Percentiles rank a stretch among this genome's conserved stretches.
These are phyloP conservation scores for Sclerotiophoma versabilis DNA, from an alignment of 2,329 filamentous ascomycete species.

Conservation along the genomic window DNA sequence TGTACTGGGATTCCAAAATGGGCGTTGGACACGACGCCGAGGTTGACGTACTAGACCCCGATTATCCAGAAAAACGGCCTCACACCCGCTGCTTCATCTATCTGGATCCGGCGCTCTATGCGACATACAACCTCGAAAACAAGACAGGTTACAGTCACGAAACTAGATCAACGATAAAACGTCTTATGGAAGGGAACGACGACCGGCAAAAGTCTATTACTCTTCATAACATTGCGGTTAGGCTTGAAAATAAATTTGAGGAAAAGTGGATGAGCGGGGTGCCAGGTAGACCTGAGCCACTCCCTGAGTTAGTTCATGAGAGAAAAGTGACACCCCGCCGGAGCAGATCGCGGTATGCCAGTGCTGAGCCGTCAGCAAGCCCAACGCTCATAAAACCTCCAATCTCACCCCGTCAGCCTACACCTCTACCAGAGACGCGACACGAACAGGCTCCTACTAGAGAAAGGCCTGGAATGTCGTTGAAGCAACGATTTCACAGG, in stretches of 20 bases:
- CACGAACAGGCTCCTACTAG: conserved; percentile 1
- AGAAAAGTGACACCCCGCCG: conserved; percentile 6
- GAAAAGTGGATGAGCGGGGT: conserved; percentile 8
- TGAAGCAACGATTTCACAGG: conserved; percentile 8
- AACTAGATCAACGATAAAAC: conserved; percentile 22
- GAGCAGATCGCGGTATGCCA: not conserved
- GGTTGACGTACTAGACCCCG: conserved; percentile 14
- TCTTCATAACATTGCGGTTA: conserved; percentile 18
- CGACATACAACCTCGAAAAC: conserved; percentile 11
- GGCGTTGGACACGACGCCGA: conserved; percentile 12
- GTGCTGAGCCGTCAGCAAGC: not conserved
- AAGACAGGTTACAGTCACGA: conserved; percentile 16
- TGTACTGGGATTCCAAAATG: conserved; percentile 22
- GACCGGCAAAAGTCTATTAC: conserved; percentile 17
- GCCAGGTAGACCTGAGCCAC: conserved; percentile 15
- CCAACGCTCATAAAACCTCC: not conserved
- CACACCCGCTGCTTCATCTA: conserved; percentile 17
- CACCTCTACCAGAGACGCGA: not conserved
- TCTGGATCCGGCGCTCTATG: conserved; percentile 15
- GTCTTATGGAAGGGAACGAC: conserved; percentile 9
- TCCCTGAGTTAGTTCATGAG: conserved; percentile 10
- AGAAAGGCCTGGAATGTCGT: not conserved
- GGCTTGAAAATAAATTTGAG: conserved; percentile 21
- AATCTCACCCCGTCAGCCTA: not conserved
- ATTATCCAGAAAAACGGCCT: conserved; percentile 5